A percentile compares a stretch with the other conserved stretches of the same genome.
Evolutionary conservation across 1,284 basidiomycete genomes (phyloP).

Genomic region (Mycosarcoma mackinlayi): DNA sequence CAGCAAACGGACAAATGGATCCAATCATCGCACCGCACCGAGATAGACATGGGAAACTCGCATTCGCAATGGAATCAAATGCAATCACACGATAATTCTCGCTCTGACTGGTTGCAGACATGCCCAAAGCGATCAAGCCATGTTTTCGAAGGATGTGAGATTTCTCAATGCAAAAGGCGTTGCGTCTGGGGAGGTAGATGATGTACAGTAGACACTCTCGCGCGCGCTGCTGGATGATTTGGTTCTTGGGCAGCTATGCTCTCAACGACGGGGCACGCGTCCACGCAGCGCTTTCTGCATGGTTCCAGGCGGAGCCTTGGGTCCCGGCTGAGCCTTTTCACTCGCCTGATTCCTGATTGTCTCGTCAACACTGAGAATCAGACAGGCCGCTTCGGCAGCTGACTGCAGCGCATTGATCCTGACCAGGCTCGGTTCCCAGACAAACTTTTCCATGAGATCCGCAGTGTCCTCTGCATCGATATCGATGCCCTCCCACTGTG

Average conservation of each 20-base stretch:
- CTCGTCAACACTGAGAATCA: slow-evolving; percentile 74
- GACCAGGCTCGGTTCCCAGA: slow-evolving; percentile 97
- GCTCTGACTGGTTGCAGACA: too few relatives aligned
- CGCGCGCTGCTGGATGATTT: too few relatives aligned
- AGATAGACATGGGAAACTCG: not conserved
- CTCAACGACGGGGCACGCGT: slow-evolving; percentile 45
- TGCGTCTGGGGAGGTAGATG: too few relatives aligned
- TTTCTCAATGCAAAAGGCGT: too few relatives aligned
- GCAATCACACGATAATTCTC: too few relatives aligned
- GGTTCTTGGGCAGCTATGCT: not conserved
- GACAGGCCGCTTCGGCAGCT: slow-evolving; percentile 93
- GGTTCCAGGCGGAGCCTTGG: slow-evolving; percentile 60
- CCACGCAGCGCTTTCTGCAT: slow-evolving; percentile 64
- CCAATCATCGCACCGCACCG: not conserved
- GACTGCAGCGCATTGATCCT: slow-evolving; percentile 95
- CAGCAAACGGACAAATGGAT: not conserved
- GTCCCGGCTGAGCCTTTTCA: slow-evolving; percentile 57
- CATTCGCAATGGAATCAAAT: not conserved
- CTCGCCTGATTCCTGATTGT: slow-evolving; percentile 64
- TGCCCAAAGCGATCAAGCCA: too few relatives aligned
- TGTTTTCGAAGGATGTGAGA: too few relatives aligned
- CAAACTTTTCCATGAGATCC: slow-evolving; percentile 94
- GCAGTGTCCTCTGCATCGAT: slow-evolving; percentile 88
- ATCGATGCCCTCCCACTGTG: slow-evolving; percentile 91
- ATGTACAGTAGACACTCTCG: too few relatives aligned